phyloP scores from a whole-genome alignment of 306 rosid species.

The Betula pendula region DNA sequence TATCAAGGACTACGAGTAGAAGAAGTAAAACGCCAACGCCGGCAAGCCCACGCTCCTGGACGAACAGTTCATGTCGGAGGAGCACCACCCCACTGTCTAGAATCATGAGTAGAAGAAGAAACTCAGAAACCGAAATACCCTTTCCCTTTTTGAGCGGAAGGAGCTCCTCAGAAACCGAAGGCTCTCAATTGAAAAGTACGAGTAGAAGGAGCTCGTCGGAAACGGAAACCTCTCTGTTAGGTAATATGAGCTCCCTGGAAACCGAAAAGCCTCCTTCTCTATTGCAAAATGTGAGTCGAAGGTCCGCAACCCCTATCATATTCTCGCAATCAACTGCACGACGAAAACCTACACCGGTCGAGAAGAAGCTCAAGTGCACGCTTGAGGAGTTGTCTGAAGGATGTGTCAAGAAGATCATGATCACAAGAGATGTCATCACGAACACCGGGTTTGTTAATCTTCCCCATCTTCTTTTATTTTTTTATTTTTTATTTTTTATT shows the following conservation, averaged over 20 bases:
- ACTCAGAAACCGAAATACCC: conserved; percentile 38
- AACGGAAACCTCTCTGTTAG: conserved; percentile 13
- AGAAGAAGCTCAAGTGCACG: conserved; percentile 63
- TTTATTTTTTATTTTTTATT: too few relatives aligned
- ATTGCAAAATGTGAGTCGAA: conserved; percentile 43
- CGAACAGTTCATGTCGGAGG: not conserved
- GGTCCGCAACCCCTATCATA: conserved; percentile 65
- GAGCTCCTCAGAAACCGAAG: not conserved
- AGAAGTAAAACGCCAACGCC: not conserved
- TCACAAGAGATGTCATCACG: conserved; percentile 64
- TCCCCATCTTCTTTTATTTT: too few relatives aligned
- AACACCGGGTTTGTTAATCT: conserved; percentile 60
- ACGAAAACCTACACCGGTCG: conserved; percentile 62
- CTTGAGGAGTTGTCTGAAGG: conserved; percentile 80
- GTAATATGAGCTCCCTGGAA: conserved; percentile 19
- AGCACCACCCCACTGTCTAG: conserved; percentile 18
- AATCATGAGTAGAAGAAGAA: conserved; percentile 31
- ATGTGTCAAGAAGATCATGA: conserved; percentile 62
- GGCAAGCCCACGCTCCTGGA: conserved; percentile 8
- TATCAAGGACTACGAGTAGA: conserved; percentile 41
- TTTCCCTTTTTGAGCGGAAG: conserved; percentile 21
- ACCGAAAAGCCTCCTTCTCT: conserved; percentile 36
- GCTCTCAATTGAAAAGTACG: not conserved
- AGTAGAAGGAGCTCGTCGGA: conserved; percentile 24
- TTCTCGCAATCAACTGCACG: conserved; percentile 68